Percentiles rank a stretch among this genome's conserved stretches.
Evolutionary conservation across 2,329 filamentous ascomycete genomes (phyloP).

Genomic region (Cladosporium sp.): DNA sequence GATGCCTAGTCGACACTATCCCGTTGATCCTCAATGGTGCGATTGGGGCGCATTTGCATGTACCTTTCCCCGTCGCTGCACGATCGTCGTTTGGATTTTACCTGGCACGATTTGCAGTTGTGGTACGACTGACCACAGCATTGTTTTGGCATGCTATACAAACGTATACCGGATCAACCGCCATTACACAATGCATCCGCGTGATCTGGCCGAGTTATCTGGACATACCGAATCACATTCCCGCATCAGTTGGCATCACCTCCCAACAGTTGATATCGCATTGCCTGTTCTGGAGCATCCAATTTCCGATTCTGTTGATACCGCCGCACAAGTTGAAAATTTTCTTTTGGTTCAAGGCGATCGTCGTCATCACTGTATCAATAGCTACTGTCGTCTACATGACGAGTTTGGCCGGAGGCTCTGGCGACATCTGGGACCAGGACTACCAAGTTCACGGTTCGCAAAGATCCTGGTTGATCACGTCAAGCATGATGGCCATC

Average conservation of each 20-base stretch:
- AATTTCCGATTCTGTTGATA: constrained; percentile 42
- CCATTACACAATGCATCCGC: constrained; percentile 30
- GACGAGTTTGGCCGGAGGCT: constrained; percentile 40
- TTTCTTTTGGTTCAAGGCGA: constrained; percentile 49
- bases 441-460: constrained; percentile 29
- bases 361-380: constrained; percentile 39
- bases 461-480: constrained; percentile 41
- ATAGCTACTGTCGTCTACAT: constrained; percentile 40
- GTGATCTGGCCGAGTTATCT: constrained; percentile 41
- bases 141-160: constrained; percentile 43
- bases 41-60: constrained; percentile 52
- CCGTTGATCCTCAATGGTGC: constrained; percentile 42
- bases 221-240: constrained; percentile 34
- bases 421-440: constrained; percentile 68
- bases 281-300: constrained; percentile 35
- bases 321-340: constrained; percentile 46
- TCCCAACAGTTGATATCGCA: constrained; percentile 37
- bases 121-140: constrained; percentile 42
- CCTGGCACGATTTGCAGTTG: constrained; percentile 49
- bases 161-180: constrained; percentile 26
- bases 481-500: constrained; percentile 45
- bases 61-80: constrained; percentile 57
- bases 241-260: constrained; percentile 35
- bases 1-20: constrained; percentile 34
- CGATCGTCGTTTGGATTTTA: constrained; percentile 60